A percentile compares a stretch with the other conserved stretches of the same genome.
These are phyloP conservation scores for Wallacemonas sp. DNA, from an alignment of 208 protist genomes.

Conservation along the genomic window DNA sequence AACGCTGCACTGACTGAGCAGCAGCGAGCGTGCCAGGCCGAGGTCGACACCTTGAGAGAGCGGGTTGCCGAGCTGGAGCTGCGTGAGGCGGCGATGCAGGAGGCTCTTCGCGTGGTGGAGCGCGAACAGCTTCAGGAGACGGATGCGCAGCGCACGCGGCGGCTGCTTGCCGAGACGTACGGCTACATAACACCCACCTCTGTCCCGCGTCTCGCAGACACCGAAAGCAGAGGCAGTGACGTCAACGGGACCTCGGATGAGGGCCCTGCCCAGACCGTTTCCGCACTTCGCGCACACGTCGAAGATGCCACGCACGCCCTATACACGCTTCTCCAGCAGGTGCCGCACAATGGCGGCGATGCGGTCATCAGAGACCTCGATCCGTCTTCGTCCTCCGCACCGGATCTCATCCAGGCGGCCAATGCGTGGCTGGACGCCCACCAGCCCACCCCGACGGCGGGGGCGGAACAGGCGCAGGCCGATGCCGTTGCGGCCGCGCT, in stretches of 20 bases:
- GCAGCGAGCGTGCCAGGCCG: conserved; percentile 5
- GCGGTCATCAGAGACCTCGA: no score
- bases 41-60: neutral
- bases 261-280: no score
- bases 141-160: neutral
- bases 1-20: neutral
- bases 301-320: no score
- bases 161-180: neutral
- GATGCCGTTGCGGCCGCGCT: neutral
- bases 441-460: neutral
- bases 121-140: neutral
- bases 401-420: neutral
- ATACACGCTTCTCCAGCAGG: no score
- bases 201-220: no score
- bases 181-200: no score
- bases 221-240: no score
- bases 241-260: no score
- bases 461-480: neutral
- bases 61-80: neutral
- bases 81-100: neutral
- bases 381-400: no score
- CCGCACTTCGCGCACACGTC: no score
- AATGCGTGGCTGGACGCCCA: neutral
- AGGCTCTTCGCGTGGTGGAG: conserved; percentile 3
- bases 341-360: no score